Conservation (phyloP, 768 basidiomycete genomes). For the Xerocomellus chrysenteron region DNA sequence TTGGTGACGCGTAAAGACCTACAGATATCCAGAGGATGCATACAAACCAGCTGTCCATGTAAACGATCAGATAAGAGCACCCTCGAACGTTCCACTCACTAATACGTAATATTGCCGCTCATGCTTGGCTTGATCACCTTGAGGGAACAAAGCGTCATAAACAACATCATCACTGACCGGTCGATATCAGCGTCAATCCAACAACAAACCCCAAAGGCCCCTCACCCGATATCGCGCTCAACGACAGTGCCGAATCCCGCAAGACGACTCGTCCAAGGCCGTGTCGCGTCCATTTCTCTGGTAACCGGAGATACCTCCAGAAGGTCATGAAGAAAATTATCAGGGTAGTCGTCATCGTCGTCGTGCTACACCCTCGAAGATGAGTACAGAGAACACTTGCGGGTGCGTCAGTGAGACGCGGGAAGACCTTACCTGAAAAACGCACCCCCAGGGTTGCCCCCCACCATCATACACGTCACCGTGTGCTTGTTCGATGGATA, state of each 20-base stretch:
- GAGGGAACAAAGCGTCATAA: slow-evolving; percentile 17
- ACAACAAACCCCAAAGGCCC: neutral
- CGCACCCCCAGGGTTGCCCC: slow-evolving; percentile 9
- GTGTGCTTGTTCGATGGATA: slow-evolving; percentile 11
- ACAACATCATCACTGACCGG: slow-evolving; percentile 14
- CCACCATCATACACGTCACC: slow-evolving; percentile 15
- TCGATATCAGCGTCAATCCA: neutral
- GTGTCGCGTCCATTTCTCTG: slow-evolving; percentile 2
- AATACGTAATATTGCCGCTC: slow-evolving; percentile 22
- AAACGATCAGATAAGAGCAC: neutral
- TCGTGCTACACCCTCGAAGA: slow-evolving; percentile 1
- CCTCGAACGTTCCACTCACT: slow-evolving; percentile 9
- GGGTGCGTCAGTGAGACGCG: no score
- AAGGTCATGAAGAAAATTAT: slow-evolving; percentile 19
- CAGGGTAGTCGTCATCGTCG: slow-evolving; percentile 17
- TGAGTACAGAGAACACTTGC: neutral
- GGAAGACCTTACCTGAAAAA: slow-evolving; percentile 20
- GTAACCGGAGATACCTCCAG: slow-evolving; percentile 17
- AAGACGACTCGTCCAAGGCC: slow-evolving; percentile 8
- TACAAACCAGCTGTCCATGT: slow-evolving; percentile 19
- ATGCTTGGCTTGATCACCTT: slow-evolving; percentile 10
- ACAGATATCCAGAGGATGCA: slow-evolving; percentile 19
- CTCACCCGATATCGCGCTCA: slow-evolving; percentile 15
- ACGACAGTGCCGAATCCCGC: slow-evolving; percentile 17
- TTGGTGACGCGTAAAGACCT: neutral